Conservation (phyloP, 148 eudicot species). For the Persicaria maculosa region DNA sequence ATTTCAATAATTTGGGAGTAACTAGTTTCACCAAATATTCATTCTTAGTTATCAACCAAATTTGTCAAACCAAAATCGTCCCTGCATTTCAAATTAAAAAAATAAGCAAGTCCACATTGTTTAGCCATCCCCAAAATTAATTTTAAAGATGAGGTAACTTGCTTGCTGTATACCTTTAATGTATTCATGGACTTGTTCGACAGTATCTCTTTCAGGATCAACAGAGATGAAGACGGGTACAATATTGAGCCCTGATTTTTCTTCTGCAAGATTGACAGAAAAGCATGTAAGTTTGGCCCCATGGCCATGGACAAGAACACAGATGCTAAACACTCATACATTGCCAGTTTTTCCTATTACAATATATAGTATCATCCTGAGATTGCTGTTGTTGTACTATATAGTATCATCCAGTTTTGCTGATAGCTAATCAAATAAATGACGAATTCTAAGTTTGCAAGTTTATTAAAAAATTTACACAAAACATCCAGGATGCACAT, state of each 20-base stretch:
- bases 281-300: neutral
- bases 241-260: conserved; percentile 59
- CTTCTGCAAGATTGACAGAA: conserved; percentile 41
- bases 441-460: neutral
- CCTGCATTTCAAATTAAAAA: no score
- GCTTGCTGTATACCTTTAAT: conserved; percentile 48
- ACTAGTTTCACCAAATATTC: neutral
- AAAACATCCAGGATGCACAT: no score
- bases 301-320: neutral
- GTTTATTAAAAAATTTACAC: neutral
- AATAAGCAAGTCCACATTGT: neutral
- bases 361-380: neutral
- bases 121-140: neutral
- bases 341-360: neutral
- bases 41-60: neutral
- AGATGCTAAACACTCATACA: neutral
- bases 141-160: neutral
- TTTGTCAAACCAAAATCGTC: neutral
- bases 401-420: neutral
- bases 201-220: conserved; percentile 96
- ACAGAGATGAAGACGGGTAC: conserved; percentile 89
- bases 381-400: neutral
- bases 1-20: neutral
- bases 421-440: neutral
- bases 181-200: conserved; percentile 91